These are phyloP conservation scores for Physcomitrium patens DNA, from an alignment of 225 moss, liverwort and hornwort species.

Conservation along the genomic window DNA sequence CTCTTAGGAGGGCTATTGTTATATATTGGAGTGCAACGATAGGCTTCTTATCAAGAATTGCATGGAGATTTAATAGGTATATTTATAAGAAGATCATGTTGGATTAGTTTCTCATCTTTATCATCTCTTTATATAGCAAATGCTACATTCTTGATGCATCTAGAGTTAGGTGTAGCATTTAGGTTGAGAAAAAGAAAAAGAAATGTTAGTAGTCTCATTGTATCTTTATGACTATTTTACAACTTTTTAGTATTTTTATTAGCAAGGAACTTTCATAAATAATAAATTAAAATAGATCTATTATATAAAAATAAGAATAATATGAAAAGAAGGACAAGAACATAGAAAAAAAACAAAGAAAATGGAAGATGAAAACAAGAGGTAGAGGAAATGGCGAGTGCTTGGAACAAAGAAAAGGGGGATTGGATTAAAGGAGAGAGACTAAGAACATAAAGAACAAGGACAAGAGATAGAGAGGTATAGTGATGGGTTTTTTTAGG, in stretches of 20 bases:
- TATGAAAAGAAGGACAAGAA: no score
- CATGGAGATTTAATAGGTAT: constrained; percentile 5
- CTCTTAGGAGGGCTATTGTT: constrained; percentile 35
- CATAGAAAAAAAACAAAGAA: no score
- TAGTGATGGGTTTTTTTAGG: no score
- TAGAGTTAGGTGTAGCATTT: not conserved
- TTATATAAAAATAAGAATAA: constrained; percentile 19
- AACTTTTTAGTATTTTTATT: constrained; percentile 36
- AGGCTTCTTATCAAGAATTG: constrained; percentile 1
- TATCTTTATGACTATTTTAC: constrained; percentile 30
- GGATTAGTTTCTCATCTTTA: constrained; percentile 22
- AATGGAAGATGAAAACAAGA: no score
- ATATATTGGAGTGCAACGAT: constrained; percentile 18
- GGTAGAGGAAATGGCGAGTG: no score
- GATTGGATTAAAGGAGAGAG: no score
- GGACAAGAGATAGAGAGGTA: no score
- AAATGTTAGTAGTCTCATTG: not conserved
- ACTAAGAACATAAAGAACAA: no score
- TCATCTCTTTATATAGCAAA: not conserved
- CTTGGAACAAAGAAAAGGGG: no score
- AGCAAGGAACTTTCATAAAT: constrained; percentile 1
- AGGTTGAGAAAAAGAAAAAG: not conserved
- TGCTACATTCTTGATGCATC: not conserved
- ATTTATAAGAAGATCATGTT: not conserved
- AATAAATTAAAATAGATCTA: constrained; percentile 15